These are phyloP conservation scores for Solanum sejunctum DNA, from an alignment of 257 asterid species.

Conservation along the genomic window DNA sequence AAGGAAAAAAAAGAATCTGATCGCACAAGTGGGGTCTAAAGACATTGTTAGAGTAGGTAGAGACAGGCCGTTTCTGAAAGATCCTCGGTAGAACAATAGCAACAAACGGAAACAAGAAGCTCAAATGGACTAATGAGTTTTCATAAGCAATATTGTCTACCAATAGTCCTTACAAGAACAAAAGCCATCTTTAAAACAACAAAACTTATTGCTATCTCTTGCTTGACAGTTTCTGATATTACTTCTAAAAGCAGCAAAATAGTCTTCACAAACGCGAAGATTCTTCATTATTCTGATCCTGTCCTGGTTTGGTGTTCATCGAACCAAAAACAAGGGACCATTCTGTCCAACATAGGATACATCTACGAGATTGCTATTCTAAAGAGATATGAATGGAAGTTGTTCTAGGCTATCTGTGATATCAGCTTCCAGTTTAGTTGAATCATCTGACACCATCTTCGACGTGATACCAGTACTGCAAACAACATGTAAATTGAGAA, in stretches of 20 bases:
- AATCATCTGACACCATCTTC: background rate
- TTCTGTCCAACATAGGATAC: background rate
- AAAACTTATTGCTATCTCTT: constrained; percentile 41
- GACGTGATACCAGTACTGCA: background rate
- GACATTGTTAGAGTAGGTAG: background rate
- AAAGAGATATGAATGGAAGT: background rate
- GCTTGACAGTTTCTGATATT: constrained; percentile 25
- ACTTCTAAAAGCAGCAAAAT: constrained; percentile 42
- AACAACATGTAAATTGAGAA: background rate
- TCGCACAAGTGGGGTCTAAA: background rate
- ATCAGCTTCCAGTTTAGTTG: background rate
- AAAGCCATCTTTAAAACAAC: constrained; percentile 36
- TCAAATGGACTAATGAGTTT: background rate
- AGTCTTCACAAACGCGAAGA: constrained; percentile 57
- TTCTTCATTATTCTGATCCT: constrained; percentile 43
- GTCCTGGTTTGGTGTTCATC: constrained; percentile 25
- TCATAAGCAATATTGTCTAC: constrained; percentile 10
- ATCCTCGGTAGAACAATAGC: background rate
- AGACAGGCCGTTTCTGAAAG: accelerated
- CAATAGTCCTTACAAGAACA: constrained; percentile 52
- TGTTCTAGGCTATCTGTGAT: background rate
- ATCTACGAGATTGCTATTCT: background rate
- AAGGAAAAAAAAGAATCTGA: background rate
- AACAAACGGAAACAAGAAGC: background rate
- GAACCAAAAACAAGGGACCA: constrained; percentile 42